Evolutionary conservation across 1,284 basidiomycete species (phyloP).

Genomic region (Retiboletus flavoniger): DNA sequence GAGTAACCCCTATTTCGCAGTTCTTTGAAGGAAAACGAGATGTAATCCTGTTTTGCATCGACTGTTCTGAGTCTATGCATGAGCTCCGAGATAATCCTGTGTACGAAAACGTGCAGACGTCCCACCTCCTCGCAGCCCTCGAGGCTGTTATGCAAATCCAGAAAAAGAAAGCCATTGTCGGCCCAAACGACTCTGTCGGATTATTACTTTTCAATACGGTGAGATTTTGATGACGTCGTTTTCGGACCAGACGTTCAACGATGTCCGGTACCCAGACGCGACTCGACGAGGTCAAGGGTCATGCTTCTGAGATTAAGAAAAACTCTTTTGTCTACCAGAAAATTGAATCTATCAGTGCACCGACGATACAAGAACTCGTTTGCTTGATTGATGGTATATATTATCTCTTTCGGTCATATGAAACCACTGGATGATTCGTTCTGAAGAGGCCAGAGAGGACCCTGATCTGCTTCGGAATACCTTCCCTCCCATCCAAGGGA

Average conservation of each 20-base stretch:
- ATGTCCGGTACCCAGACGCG: conserved; percentile 43
- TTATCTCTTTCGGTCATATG: neutral
- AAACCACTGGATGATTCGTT: conserved; percentile 6
- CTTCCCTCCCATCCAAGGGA: conserved; percentile 60
- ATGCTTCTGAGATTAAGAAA: conserved; percentile 71
- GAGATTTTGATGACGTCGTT: conserved; percentile 29
- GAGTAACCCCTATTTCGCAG: conserved; percentile 40
- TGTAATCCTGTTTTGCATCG: conserved; percentile 90
- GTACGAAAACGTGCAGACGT: conserved; percentile 62
- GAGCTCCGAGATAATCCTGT: conserved; percentile 60
- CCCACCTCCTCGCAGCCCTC: conserved; percentile 67
- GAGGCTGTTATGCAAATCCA: conserved; percentile 82
- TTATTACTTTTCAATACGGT: conserved; percentile 93
- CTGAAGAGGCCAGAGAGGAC: conserved; percentile 57
- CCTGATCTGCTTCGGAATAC: conserved; percentile 51
- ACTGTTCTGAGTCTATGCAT: conserved; percentile 90
- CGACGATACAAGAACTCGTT: conserved; percentile 74
- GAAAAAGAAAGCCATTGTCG: conserved; percentile 86
- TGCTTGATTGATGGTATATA: conserved; percentile 67
- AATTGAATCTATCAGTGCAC: conserved; percentile 76
- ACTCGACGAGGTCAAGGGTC: conserved; percentile 48
- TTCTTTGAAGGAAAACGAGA: conserved; percentile 74
- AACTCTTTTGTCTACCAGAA: conserved; percentile 76
- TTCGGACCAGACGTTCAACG: conserved; percentile 3
- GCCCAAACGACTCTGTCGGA: conserved; percentile 86